Conservation (phyloP, 208 protist genomes). For the Leptomonas pyrrhocoris region DNA sequence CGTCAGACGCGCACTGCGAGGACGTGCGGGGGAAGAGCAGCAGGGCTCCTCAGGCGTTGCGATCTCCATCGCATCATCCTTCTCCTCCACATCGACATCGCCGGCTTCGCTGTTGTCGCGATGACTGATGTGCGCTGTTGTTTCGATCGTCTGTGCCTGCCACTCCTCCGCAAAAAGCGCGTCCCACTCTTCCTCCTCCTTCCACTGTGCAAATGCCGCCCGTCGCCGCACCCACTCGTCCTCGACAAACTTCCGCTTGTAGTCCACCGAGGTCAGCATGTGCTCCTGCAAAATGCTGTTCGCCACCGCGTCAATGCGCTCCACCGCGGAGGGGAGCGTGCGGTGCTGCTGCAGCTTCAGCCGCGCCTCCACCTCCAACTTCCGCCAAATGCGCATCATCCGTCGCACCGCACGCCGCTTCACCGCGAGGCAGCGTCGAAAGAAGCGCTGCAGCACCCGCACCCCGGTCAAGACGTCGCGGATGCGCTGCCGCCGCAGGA, state of each 20-base stretch:
- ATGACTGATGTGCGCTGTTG: background rate
- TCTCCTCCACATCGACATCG: background rate
- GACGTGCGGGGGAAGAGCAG: background rate
- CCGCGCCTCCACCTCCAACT: conserved; percentile 67
- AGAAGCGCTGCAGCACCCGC: conserved; percentile 67
- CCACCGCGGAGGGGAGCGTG: conserved; percentile 41
- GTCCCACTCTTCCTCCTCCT: conserved; percentile 43
- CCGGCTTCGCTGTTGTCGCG: background rate
- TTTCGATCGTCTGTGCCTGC: background rate
- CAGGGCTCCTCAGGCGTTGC: background rate
- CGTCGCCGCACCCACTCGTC: conserved; percentile 60
- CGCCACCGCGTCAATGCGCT: conserved; percentile 69
- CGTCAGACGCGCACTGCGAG: conserved; percentile 20
- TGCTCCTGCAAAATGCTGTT: conserved; percentile 79
- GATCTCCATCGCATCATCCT: background rate
- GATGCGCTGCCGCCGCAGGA: conserved; percentile 23
- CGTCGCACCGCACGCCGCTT: conserved; percentile 62
- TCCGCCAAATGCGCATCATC: conserved; percentile 69
- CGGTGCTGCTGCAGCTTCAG: conserved; percentile 65
- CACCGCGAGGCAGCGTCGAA: conserved; percentile 54
- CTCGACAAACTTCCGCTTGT: conserved; percentile 68
- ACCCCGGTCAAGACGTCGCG: conserved; percentile 38
- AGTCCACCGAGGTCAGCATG: conserved; percentile 73
- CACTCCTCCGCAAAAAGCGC: conserved; percentile 4
- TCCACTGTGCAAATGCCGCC: conserved; percentile 43